Evolutionary conservation across 2,329 filamentous ascomycete genomes (phyloP).

Genomic region (Lachnellula cervina): DNA sequence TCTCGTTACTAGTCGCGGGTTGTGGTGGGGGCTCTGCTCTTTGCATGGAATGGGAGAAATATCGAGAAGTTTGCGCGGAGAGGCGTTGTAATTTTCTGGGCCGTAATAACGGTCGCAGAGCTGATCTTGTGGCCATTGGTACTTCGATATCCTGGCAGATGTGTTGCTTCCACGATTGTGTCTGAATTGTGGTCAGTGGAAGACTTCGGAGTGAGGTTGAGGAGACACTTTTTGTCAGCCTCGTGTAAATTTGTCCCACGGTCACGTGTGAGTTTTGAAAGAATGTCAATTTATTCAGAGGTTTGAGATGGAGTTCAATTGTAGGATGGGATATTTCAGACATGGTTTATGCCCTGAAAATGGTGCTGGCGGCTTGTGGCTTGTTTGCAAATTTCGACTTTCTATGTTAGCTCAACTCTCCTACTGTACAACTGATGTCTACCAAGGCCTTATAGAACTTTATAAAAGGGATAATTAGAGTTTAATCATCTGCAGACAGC

Average conservation of each 20-base stretch:
- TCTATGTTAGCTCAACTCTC: too few species aligned
- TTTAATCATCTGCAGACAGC: too few species aligned
- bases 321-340: too few species aligned
- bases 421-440: too few species aligned
- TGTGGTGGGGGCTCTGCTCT: conserved; percentile 13
- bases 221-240: conserved; percentile 6
- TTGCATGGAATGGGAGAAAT: conserved; percentile 15
- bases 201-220: neutral
- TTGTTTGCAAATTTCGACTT: too few species aligned
- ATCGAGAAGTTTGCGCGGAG: conserved; percentile 12
- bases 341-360: too few species aligned
- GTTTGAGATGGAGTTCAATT: too few species aligned
- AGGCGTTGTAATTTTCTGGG: conserved; percentile 16
- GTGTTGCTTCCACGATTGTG: neutral
- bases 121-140: conserved; percentile 20
- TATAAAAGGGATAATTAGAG: too few species aligned
- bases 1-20: conserved; percentile 22
- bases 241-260: neutral
- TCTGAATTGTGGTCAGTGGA: neutral
- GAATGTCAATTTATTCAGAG: too few species aligned
- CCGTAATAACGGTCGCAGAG: conserved; percentile 20
- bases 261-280: neutral
- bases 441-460: too few species aligned
- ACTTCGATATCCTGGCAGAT: neutral
- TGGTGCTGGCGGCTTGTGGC: too few species aligned